Evolutionary conservation across 2,329 filamentous ascomycete species (phyloP), one percentile per base, ranked within the genome.

Genomic region (Ophiosphaerella herpotricha): DNA sequence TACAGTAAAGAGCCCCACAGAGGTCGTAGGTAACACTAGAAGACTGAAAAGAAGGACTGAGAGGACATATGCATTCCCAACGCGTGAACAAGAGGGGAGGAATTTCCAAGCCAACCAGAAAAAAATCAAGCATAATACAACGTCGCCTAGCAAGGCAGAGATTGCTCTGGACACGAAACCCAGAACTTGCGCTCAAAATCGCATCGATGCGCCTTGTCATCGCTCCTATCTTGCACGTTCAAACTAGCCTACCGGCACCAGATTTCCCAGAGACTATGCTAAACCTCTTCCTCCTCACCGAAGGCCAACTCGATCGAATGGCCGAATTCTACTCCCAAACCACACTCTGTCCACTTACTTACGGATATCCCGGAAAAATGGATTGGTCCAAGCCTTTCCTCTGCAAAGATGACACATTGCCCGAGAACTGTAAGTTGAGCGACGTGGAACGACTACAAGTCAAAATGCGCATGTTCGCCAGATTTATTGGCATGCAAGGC

Each of bases 301-400:
- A 89, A 68, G 74, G 74, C 26, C 80, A 91, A 73, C 84, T 90
- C 46, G 88, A 91, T 74, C 76, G 77, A 46, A 80, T 91, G 35
- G 88, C 88, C 3, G 76, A 80, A 58, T 90, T 88, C 74, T 91
- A 91, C 76, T 86, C 89, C 74, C 88, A 91, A 75, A 80, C 80
- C 50, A 82, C 80, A 1, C 69, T n/a, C 84, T 78, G 75, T 80
- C 81, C 2, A 5, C 44, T 61, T 9, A 60, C 55, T 4, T 58
- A 69, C 42, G 77, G 82, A 52, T 91, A 91, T 68, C 88, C 88
- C 0, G 85, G 83, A 58, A 84, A 82, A n/a, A 82, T 91, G 65
- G 72, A 77, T 45, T 91, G 87, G 88, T 69, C 73, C 53, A 65
- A 68, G 42, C 73, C 74, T 0, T 74, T 76, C 49, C 67, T 78